Conservation (phyloP, 2,329 filamentous ascomycete genomes). For the Tolypocladium inflatum region DNA sequence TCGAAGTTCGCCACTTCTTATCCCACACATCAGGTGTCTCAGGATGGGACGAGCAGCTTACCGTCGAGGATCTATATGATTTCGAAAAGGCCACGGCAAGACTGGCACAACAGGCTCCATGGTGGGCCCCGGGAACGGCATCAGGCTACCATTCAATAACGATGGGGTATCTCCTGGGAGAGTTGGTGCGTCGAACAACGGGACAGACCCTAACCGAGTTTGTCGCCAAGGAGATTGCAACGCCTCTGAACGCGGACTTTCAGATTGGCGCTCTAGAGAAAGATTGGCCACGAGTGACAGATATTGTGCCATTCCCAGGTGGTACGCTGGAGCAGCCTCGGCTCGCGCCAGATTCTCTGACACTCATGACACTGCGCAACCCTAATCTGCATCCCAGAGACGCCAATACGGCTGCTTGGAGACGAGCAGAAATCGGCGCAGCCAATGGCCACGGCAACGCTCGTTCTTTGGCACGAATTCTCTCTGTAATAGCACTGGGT, state of each 20-base stretch:
- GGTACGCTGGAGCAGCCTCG: too few species aligned
- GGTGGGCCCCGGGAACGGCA: constrained; percentile 32
- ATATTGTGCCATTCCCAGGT: constrained; percentile 14
- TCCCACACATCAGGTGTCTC: too few species aligned
- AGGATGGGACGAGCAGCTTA: too few species aligned
- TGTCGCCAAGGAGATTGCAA: constrained; percentile 22
- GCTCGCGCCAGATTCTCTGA: constrained; percentile 9
- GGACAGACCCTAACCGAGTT: constrained; percentile 19
- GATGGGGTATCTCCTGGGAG: constrained; percentile 31
- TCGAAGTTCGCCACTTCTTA: constrained; percentile 6
- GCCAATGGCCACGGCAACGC: constrained; percentile 37
- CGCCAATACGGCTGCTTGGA: constrained; percentile 21
- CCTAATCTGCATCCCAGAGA: not conserved
- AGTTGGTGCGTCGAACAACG: constrained; percentile 7
- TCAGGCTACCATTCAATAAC: constrained; percentile 31
- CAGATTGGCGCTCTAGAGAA: constrained; percentile 31
- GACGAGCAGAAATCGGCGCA: constrained; percentile 28
- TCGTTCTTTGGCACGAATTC: constrained; percentile 27
- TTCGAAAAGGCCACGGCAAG: too few species aligned
- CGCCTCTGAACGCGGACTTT: constrained; percentile 34
- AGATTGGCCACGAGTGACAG: constrained; percentile 29
- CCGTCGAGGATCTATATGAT: too few species aligned
- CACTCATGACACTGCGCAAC: too few species aligned
- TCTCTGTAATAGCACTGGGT: constrained; percentile 17
- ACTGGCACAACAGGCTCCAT: constrained; percentile 29